Percentiles rank a stretch among this genome's conserved stretches.
Conservation (phyloP, 257 asterid species). For the Forsythia viridissima region DNA sequence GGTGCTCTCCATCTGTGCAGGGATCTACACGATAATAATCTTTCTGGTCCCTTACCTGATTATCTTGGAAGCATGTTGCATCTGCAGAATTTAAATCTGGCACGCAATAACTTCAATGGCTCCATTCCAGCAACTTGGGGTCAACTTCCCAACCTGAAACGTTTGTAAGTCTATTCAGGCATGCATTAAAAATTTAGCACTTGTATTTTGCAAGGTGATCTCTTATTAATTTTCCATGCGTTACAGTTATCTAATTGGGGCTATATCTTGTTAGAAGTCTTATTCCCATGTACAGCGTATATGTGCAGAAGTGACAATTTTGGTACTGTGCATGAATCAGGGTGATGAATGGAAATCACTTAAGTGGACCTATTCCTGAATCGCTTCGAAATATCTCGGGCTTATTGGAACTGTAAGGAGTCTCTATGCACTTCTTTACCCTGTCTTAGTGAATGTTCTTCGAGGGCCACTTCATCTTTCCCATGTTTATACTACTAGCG, state of each 20-base stretch:
- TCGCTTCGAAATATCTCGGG: constrained; percentile 51
- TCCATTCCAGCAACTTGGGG: constrained; percentile 80
- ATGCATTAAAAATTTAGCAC: background rate
- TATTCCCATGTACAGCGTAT: background rate
- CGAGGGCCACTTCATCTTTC: background rate
- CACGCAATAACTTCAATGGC: constrained; percentile 66
- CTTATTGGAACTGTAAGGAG: constrained; percentile 62
- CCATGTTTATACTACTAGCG: background rate
- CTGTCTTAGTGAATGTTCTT: background rate
- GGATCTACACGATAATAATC: constrained; percentile 68
- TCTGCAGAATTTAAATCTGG: constrained; percentile 71
- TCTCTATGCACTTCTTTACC: constrained; percentile 1
- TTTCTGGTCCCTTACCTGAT: constrained; percentile 70
- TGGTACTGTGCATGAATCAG: constrained; percentile 43
- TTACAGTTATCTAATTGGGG: background rate
- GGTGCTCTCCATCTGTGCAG: constrained; percentile 36
- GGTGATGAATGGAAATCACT: constrained; percentile 58
- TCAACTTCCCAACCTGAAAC: constrained; percentile 60
- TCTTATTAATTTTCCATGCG: background rate
- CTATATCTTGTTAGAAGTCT: background rate
- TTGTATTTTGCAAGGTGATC: background rate
- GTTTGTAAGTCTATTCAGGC: constrained; percentile 46
- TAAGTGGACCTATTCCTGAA: constrained; percentile 64
- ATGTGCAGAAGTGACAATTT: background rate
- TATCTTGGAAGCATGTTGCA: constrained; percentile 54